Base-by-base conservation (phyloP, 1,284 basidiomycete genomes). In the Ustilago crameri region DNA sequence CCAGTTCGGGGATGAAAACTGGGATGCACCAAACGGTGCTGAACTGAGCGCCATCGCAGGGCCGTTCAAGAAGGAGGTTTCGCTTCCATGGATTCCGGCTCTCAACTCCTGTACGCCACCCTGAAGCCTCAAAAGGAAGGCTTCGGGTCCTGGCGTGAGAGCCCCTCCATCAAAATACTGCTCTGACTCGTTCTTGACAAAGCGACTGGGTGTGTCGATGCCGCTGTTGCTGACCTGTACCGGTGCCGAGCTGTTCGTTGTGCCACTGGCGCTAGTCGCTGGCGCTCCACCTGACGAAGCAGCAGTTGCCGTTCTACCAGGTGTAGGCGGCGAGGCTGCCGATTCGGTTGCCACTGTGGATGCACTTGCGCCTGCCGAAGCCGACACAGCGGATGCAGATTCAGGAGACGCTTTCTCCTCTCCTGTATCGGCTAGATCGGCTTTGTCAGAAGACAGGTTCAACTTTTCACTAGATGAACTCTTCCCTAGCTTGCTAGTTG, bases 101-200 rank as follows among this genome's bases (percentile, higher is more conserved):
- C 75, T 71, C 59, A 60, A 63, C 58, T 76, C 75, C 62, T 76
- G 71, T 54, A 56, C 63, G 58, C 71, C 75, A 51, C 75, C 75
- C 62, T 74, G 70, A 53, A 76, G 63, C 59, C 75, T 69, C 43
- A 76, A 63, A 51, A 76, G 68, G 51, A 76, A 76, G 55, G 72
- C 75, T 60, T 76, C 75, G 57, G 75, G 75, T 55, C 75, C 75
- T 57, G 67, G 67, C 63, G 72, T 67, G 72, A 74, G 67, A 72
- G 69, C 69, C 55, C 63, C 69, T 72, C 69, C 69, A 72, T 72
- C 69, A 72, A 72, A 72, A 72, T 66, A 72, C 55, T 72, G 63
- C 56, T 67, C 54, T 51, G 59, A 67, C 54, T 67, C 55, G 50
- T 66, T 59, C 49, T 72, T 72, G 45, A 67, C 63, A 51, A 67